phyloP scores from a whole-genome alignment of 192 early-diverging fungal genomes.

The Phycomyces nitens region DNA sequence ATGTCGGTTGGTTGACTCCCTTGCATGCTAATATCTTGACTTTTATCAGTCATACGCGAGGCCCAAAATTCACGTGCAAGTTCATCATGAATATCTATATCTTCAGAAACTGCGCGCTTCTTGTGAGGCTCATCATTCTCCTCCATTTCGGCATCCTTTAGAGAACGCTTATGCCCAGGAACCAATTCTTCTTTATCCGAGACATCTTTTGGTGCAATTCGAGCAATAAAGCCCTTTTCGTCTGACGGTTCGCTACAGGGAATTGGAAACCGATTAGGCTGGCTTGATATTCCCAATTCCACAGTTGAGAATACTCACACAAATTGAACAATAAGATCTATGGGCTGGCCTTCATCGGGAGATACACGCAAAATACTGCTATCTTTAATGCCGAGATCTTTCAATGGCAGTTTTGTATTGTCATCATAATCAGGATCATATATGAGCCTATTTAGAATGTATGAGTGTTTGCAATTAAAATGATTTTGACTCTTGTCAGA shows the following conservation, averaged over 20 bases:
- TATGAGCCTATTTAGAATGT: conserved; percentile 51
- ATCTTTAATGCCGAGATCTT: conserved; percentile 56
- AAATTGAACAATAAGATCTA: conserved; percentile 18
- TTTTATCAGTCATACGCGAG: too few species aligned
- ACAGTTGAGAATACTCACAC: conserved; percentile 3
- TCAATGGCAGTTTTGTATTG: conserved; percentile 57
- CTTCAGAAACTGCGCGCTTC: too few species aligned
- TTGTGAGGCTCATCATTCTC: not conserved
- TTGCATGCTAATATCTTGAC: too few species aligned
- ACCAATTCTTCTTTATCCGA: not conserved
- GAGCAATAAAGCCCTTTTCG: too few species aligned
- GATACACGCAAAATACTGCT: conserved; percentile 57
- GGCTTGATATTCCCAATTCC: too few species aligned
- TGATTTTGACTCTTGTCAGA: not conserved
- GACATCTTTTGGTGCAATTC: too few species aligned
- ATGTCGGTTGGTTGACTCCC: too few species aligned
- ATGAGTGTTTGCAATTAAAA: not conserved
- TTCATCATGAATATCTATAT: too few species aligned
- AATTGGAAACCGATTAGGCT: too few species aligned
- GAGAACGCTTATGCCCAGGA: not conserved
- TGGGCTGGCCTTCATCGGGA: conserved; percentile 47
- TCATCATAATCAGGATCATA: conserved; percentile 92
- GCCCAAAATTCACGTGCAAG: too few species aligned
- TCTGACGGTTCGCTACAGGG: too few species aligned
- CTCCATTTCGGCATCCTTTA: not conserved